phyloP scores from a whole-genome alignment of 441 rosid genomes.

The Mallotus japonicus region DNA sequence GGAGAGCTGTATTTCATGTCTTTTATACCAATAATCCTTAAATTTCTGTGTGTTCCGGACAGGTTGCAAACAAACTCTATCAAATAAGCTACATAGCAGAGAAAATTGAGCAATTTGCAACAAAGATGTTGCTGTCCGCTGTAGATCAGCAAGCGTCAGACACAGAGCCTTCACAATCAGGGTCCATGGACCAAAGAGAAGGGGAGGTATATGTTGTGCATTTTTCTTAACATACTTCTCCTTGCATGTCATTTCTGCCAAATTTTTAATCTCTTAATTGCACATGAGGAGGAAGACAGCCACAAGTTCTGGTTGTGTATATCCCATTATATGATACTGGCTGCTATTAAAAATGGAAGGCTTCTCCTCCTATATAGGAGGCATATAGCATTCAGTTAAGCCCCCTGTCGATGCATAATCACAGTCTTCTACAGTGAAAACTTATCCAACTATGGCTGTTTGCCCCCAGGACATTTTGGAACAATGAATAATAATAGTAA shows the following conservation, averaged over 20 bases:
- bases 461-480: background rate
- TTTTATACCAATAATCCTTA: slow-evolving; percentile 18
- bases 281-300: background rate
- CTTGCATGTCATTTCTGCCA: background rate
- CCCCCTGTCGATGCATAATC: background rate
- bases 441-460: background rate
- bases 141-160: slow-evolving; percentile 55
- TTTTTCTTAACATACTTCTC: background rate
- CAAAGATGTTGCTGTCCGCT: slow-evolving; percentile 68
- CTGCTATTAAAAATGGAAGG: background rate
- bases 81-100: slow-evolving; percentile 72
- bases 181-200: slow-evolving; percentile 48
- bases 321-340: background rate
- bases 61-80: slow-evolving; percentile 98
- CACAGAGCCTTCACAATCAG: slow-evolving; percentile 44
- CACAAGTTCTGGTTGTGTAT: background rate
- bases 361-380: background rate
- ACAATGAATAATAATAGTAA: background rate
- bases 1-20: slow-evolving; percentile 13
- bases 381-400: background rate
- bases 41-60: slow-evolving; percentile 34
- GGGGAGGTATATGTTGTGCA: slow-evolving; percentile 51
- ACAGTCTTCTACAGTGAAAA: background rate
- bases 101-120: slow-evolving; percentile 88
- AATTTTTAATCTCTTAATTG: background rate